Evolutionary conservation across 331 rosid genomes (phyloP), one percentile per base, ranked within the genome.

Genomic region (Acacia pycnantha): DNA sequence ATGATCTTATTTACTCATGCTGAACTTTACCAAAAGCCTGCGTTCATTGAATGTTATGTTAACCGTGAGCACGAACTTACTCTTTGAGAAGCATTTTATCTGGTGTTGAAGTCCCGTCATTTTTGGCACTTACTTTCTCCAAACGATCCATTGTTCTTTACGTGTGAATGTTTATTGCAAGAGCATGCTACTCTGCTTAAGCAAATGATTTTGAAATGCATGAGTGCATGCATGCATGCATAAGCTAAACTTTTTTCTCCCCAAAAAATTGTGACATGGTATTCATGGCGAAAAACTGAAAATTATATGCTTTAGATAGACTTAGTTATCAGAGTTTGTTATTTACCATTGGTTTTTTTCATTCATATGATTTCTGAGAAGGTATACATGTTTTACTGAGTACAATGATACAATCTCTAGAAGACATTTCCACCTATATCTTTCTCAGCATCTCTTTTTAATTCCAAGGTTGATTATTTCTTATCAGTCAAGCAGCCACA

Each of bases 171-270:
- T n/a, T n/a, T 4, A 59, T 16, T 62, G 71, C 71, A 22, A 40
- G 58, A 43, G 37, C 56, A 58, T 43, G 80, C 41, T 41, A 41
- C 66, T 19, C 26, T 54, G 68, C 79, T 13, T 13, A 56, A 40
- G 50, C 69, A 11, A 35, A 29, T 50, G 19, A 75, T 37, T 1
- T 11, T 75, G 67, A 56, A 35, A 56, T 37, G 53, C 50, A 56
- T 37, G 46, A 62, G 69, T 26, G 69, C 19, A 15, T 27, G 69
- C 78, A 54, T 74, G 79, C 79, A 75, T 75, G 53, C 69, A n/a
- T 74, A 74, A 73, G 77, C 64, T 48, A 18, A 29, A 24, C 15
- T 35, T 1, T 18, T 54, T 53, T 11, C 11, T 50, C 12, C 33
- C 2, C 4, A 4, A 3, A 11, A 4, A 64, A 64, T 54, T 21